Percentiles rank a stretch among this genome's conserved stretches.
Evolutionary conservation across 2,329 filamentous ascomycete genomes (phyloP).

Genomic region (Blumeriella jaapii): DNA sequence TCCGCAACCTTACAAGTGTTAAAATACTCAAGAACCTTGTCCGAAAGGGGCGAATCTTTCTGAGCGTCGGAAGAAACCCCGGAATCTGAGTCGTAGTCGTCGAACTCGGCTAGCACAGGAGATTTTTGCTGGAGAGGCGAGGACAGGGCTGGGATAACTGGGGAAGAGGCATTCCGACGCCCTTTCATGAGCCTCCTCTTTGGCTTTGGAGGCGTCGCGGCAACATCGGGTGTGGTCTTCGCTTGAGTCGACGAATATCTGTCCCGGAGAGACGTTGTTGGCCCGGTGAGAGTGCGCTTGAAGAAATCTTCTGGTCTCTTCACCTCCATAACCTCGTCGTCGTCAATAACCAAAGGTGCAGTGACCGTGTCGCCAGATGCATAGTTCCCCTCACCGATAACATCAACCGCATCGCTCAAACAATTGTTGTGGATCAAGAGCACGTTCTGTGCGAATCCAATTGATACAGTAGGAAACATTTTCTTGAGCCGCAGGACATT

Average conservation of each 20-base stretch:
- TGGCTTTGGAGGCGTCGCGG: constrained; percentile 22
- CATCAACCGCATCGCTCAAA: constrained; percentile 40
- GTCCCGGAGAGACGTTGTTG: constrained; percentile 43
- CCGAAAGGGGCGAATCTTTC: constrained; percentile 35
- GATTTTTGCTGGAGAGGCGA: constrained; percentile 19
- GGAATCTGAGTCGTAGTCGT: constrained; percentile 26
- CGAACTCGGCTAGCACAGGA: constrained; percentile 8
- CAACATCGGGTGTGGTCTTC: constrained; percentile 14
- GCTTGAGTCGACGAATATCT: constrained; percentile 42
- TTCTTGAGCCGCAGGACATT: constrained; percentile 9
- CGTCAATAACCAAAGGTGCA: constrained; percentile 17
- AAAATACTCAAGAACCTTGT: constrained; percentile 63
- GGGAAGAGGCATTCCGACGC: constrained; percentile 22
- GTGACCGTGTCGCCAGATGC: neutral
- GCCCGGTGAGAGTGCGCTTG: constrained; percentile 42
- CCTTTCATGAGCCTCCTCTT: constrained; percentile 27
- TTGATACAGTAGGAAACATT: constrained; percentile 38
- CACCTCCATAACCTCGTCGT: constrained; percentile 27
- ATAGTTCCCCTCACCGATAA: neutral
- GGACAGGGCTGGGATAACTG: constrained; percentile 10
- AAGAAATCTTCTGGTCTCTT: constrained; percentile 35
- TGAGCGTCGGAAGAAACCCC: constrained; percentile 19
- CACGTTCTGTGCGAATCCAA: constrained; percentile 38
- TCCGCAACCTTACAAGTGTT: constrained; percentile 68
- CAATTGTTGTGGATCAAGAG: constrained; percentile 39